These are phyloP conservation scores for Manihot esculenta DNA, from an alignment of 441 rosid genomes.

Conservation along the genomic window DNA sequence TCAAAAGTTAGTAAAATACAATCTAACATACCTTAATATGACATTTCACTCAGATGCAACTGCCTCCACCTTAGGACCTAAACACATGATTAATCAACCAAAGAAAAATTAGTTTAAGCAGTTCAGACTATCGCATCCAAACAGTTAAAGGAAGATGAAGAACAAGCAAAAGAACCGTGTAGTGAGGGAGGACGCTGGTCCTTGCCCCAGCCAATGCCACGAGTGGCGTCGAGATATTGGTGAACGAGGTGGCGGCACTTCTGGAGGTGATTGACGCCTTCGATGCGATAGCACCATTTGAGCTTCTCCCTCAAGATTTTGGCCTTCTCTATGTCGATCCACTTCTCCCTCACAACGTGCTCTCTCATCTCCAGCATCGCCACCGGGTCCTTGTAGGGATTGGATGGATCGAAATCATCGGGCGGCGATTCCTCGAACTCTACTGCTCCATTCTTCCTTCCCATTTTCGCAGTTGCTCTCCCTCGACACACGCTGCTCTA, in stretches of 20 bases:
- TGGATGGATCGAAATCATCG: slow-evolving; percentile 79
- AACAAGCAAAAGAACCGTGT: slow-evolving; percentile 50
- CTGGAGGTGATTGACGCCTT: slow-evolving; percentile 93
- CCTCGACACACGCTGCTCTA: too few species aligned
- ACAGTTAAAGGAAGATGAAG: neutral
- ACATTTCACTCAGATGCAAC: slow-evolving; percentile 25
- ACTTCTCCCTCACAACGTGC: slow-evolving; percentile 89
- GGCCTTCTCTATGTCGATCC: slow-evolving; percentile 97
- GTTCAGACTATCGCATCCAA: too few species aligned
- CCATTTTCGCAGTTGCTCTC: slow-evolving; percentile 41
- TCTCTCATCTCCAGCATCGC: slow-evolving; percentile 98
- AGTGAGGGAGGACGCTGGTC: slow-evolving; percentile 88
- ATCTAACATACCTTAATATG: slow-evolving; percentile 9
- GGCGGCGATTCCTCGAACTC: slow-evolving; percentile 97
- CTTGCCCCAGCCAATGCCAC: slow-evolving; percentile 98
- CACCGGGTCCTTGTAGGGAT: slow-evolving; percentile 96
- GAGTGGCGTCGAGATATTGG: slow-evolving; percentile 90
- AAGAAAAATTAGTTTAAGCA: neutral
- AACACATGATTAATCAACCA: slow-evolving; percentile 2
- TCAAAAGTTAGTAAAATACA: neutral
- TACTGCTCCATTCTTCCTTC: slow-evolving; percentile 75
- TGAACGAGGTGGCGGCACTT: slow-evolving; percentile 92
- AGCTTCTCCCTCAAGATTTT: slow-evolving; percentile 89
- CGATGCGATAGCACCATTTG: slow-evolving; percentile 94
- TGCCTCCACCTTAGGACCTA: slow-evolving; percentile 34